phyloP scores from a whole-genome alignment of 129 eudicot species.

The Helianthus annuus region HanXRQr2.0-SUNRISE NC_035436.2:65737427-65737926 shows the following conservation, averaged over 20 bases:
- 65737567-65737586: neutral
- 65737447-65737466: conserved; percentile 89
- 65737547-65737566: conserved; percentile 57
- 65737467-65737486: conserved; percentile 99
- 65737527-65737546: conserved; percentile 98
- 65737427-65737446: conserved; percentile 97
- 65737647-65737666: neutral
- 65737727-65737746: neutral
- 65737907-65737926: too few species aligned
- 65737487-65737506: conserved; percentile 98
- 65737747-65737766: neutral
- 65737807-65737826: neutral
- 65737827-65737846: neutral
- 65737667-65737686: neutral
- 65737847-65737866: neutral
- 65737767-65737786: neutral
- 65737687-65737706: neutral
- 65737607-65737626: too few species aligned
- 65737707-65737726: neutral
- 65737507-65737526: conserved; percentile 99
- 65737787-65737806: neutral
- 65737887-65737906: neutral
- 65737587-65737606: neutral
- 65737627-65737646: neutral
- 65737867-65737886: neutral